These are phyloP conservation scores for Massospora cicadina DNA, from an alignment of 371 early-diverging fungal species.

Conservation along the genomic window DNA sequence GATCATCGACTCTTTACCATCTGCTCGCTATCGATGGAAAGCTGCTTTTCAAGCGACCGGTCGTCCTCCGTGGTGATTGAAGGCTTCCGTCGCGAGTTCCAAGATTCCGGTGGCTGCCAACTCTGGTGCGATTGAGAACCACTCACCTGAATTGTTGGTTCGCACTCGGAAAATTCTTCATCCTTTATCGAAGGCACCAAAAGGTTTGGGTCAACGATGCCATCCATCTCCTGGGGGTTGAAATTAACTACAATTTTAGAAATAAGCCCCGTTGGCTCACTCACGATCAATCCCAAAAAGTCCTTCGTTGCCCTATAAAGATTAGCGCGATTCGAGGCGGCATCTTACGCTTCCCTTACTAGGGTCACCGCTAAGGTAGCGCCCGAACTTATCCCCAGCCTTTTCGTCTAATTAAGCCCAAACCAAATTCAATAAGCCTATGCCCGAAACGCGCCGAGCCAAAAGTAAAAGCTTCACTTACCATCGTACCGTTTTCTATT, in stretches of 20 bases:
- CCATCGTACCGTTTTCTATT: not conserved
- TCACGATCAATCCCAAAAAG: constrained; percentile 8
- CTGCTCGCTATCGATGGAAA: not conserved
- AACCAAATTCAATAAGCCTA: no score
- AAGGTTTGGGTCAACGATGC: not conserved
- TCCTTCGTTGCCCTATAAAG: not conserved
- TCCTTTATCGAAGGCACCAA: not conserved
- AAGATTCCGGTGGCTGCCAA: constrained; percentile 8
- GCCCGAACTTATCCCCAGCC: not conserved
- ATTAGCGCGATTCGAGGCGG: not conserved
- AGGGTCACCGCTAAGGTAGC: not conserved
- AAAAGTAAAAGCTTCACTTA: not conserved
- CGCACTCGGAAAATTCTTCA: not conserved
- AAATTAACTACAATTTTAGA: not conserved
- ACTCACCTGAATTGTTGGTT: not conserved
- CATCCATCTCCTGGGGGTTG: constrained; percentile 3
- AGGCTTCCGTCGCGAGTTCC: constrained; percentile 4
- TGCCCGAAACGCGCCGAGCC: no score
- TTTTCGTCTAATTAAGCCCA: constrained; percentile 9
- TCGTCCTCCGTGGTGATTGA: not conserved
- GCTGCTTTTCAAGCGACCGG: not conserved
- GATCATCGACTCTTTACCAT: not conserved
- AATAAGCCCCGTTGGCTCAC: not conserved
- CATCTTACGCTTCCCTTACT: not conserved
- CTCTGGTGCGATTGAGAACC: not conserved